Evolutionary conservation across 129 eudicot species (phyloP), one percentile per base, ranked within the genome.

Genomic region (Calendula officinalis): DNA sequence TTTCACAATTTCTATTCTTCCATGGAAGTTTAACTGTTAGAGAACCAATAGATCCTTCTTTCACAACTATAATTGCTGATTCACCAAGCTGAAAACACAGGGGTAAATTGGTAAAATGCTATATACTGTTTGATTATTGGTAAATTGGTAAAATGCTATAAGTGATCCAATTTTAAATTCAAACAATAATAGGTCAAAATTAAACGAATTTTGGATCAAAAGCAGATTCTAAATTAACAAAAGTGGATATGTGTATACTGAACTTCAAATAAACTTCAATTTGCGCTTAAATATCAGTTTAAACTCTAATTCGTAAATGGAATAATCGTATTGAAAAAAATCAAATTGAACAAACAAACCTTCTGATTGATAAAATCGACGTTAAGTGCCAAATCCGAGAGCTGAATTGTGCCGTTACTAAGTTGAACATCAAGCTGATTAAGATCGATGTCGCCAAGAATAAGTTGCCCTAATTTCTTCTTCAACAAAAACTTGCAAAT

Each of bases 371-470:
- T 62, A 59, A 82, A 85, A 69, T 88, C 91, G 6, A 85, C 95
- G 67, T 92, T 92, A 4, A 92, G 85, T 1, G 96, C 99, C 49
- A 92, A 83, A 69, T 88, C 95, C 46, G 87, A 74, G 11, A 92
- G 91, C 82, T 88, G 95, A 83, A 92, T 74, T 1, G 82, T 79
- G 41, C 99, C 99, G 64, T 82, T 84, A 33, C 71, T 71, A 54
- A 88, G 91, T 82, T 92, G 99, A 50, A 92, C 89, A 77, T 92
- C 99, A 45, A 92, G 99, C 73, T 88, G 96, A 43, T 92, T 67
- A 55, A 92, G 85, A 85, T 92, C 99, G 73, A 92, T 85, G 41
- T 92, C 99, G 4, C 99, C 98, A 2, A 88, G 76, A 51, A 92
- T 75, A 15, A 92, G 75, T 59, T 85, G 79, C 77, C 99, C 96